These are phyloP conservation scores for Phoenix dactylifera DNA, from an alignment of 176 grass and related monocot species.

Conservation along the genomic window DNA sequence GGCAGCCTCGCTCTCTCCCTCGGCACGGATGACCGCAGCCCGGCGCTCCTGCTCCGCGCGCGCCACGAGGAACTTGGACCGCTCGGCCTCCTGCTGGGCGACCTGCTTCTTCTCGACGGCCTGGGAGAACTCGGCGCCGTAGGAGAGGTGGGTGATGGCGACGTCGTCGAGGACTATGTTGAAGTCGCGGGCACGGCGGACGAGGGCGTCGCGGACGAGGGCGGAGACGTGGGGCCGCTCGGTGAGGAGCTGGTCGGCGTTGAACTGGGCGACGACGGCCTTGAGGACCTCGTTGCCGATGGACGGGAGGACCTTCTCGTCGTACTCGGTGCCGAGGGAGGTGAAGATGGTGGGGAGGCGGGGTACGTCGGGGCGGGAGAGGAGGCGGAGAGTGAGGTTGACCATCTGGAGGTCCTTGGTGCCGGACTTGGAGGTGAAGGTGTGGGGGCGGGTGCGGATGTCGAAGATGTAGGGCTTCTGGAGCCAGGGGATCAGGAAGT, in stretches of 20 bases:
- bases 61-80: slow-evolving; percentile 98
- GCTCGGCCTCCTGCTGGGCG: slow-evolving; percentile 98
- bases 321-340: slow-evolving; percentile 95
- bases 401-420: slow-evolving; percentile 99
- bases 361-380: slow-evolving; percentile 77
- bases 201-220: slow-evolving; percentile 78
- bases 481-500: slow-evolving; percentile 94
- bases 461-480: slow-evolving; percentile 97
- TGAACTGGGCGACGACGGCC: slow-evolving; percentile 98
- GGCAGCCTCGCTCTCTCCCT: slow-evolving; percentile 88
- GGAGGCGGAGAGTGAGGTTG: slow-evolving; percentile 82
- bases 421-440: slow-evolving; percentile 93
- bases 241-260: slow-evolving; percentile 96
- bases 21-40: slow-evolving; percentile 73
- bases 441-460: slow-evolving; percentile 94
- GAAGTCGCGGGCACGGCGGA: slow-evolving; percentile 86
- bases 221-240: slow-evolving; percentile 85
- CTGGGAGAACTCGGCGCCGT: slow-evolving; percentile 81
- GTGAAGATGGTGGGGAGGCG: slow-evolving; percentile 98
- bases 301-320: slow-evolving; percentile 97
- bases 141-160: slow-evolving; percentile 96
- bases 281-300: slow-evolving; percentile 99
- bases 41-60: slow-evolving; percentile 93
- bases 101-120: slow-evolving; percentile 99
- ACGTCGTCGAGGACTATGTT: slow-evolving; percentile 98